Evolutionary conservation across 257 asterid species (phyloP), one percentile per base, ranked within the genome.

Genomic region (Fraxinus americana): DNA sequence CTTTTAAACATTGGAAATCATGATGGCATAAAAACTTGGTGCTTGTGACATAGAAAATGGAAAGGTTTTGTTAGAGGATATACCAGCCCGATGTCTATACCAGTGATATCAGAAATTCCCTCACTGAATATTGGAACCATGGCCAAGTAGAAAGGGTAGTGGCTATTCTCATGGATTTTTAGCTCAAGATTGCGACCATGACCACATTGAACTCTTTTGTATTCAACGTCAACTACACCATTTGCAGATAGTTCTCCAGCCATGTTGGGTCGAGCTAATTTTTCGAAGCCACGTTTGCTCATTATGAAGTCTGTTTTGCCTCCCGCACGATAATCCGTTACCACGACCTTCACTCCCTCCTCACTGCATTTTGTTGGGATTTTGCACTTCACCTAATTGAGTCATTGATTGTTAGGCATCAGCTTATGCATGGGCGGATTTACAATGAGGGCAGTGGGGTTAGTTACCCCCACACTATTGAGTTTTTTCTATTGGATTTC

Each of bases 251-350:
- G 89, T 61, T 76, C 83, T 0, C 45, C 87, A 0, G 91, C 94
- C 87, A 77, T 77, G 88, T 83, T 78, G 0, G 96, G 89, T 11
- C 72, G 83, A 14, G 93, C 96, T 84, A 93, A 36, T 74, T 74
- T 86, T 1, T 90, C 81, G 30, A 87, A 93, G n/a, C 92, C 97
- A 2, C 90, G 73, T 0, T 27, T 39, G 81, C 85, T 91, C 8
- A 91, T 80, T 17, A 93, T 74, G 75, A 91, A 93, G 84, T 91
- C 98, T 0, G 98, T 85, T 41, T 81, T 2, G 77, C 80, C 81
- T 10, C 97, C 97, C 72, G 23, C 94, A 0, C 94, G 97, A 25
- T 74, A 88, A 78, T 93, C 98, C 0, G 98, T 91, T 73, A 84
- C 98, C 3, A 93, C 89, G 6, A 90, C 77, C 19, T 38, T 84